A percentile compares a stretch with the other conserved stretches of the same genome.
These are phyloP conservation scores for Isabelozyma gotoi DNA, from an alignment of 805 yeast genomes.

Conservation along the genomic window DNA sequence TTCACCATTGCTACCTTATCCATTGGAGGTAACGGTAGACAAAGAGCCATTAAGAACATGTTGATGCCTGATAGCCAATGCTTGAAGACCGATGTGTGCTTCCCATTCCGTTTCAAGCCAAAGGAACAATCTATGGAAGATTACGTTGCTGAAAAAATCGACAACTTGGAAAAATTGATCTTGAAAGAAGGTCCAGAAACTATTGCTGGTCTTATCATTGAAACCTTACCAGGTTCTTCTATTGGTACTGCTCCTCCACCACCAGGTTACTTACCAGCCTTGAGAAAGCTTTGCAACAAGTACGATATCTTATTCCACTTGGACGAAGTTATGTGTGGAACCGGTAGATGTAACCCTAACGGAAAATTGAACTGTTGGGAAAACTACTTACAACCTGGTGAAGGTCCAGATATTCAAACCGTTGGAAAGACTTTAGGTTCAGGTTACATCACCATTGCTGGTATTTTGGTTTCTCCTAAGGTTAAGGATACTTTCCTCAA, in stretches of 20 bases:
- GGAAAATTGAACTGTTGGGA: constrained; percentile 32
- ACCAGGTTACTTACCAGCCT: constrained; percentile 24
- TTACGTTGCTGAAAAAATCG: constrained; percentile 19
- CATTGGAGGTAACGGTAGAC: constrained; percentile 16
- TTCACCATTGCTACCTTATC: constrained; percentile 26
- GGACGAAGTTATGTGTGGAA: constrained; percentile 39
- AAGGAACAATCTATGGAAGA: constrained; percentile 20
- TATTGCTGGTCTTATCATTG: constrained; percentile 23
- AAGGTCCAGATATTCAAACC: constrained; percentile 32
- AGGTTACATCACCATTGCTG: constrained; percentile 30
- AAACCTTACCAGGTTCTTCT: constrained; percentile 28
- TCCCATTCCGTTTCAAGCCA: constrained; percentile 28
- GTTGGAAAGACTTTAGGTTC: constrained; percentile 32
- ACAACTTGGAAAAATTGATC: constrained; percentile 21
- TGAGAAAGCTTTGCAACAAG: constrained; percentile 29
- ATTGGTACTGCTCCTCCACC: constrained; percentile 28
- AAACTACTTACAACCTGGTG: constrained; percentile 19
- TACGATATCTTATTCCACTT: constrained; percentile 29
- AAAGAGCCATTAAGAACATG: constrained; percentile 19
- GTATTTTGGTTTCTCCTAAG: constrained; percentile 27
- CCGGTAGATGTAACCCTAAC: constrained; percentile 26
- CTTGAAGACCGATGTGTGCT: constrained; percentile 20
- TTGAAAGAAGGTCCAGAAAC: constrained; percentile 27
- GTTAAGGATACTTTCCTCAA: constrained; percentile 16
- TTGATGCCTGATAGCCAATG: constrained; percentile 14